A percentile compares a stretch with the other conserved stretches of the same genome.
phyloP scores from a whole-genome alignment of 352 stramenopile species.

The Vaucheria bursata region DNA sequence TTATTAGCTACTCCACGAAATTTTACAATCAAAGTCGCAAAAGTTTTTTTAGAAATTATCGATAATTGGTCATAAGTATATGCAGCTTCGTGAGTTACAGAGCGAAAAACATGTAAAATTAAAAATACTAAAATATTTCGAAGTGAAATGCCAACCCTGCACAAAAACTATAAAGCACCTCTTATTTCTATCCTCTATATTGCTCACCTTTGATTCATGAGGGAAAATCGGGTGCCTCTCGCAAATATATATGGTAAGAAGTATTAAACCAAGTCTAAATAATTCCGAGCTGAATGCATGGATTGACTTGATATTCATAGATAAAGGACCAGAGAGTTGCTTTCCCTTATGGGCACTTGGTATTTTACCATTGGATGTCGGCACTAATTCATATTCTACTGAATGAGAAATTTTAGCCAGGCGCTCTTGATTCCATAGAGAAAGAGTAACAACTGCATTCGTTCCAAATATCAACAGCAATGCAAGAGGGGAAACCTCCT shows the following conservation, averaged over 20 bases:
- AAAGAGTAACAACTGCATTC: not conserved
- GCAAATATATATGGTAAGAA: constrained; percentile 66
- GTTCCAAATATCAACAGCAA: not conserved
- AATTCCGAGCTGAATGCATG: constrained; percentile 59
- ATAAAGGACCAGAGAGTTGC: constrained; percentile 49
- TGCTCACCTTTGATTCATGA: constrained; percentile 62
- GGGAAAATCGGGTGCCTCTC: constrained; percentile 64
- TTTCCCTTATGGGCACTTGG: constrained; percentile 23
- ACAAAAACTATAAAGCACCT: not conserved
- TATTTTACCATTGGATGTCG: too few species aligned
- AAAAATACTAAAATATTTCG: not conserved
- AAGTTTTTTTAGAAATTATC: too few species aligned
- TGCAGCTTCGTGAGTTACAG: not conserved
- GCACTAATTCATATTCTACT: not conserved
- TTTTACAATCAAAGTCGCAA: too few species aligned
- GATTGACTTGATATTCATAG: constrained; percentile 55
- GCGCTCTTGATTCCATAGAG: not conserved
- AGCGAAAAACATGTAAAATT: not conserved
- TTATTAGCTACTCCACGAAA: too few species aligned
- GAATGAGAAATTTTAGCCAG: not conserved
- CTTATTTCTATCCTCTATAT: not conserved
- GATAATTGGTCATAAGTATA: too few species aligned
- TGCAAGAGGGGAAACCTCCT: not conserved
- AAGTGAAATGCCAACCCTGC: not conserved
- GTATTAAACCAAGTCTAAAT: constrained; percentile 57